A percentile compares a stretch with the other conserved stretches of the same genome.
Evolutionary conservation across 208 protist species (phyloP).

Genomic region (Trypanosoma boissoni): DNA sequence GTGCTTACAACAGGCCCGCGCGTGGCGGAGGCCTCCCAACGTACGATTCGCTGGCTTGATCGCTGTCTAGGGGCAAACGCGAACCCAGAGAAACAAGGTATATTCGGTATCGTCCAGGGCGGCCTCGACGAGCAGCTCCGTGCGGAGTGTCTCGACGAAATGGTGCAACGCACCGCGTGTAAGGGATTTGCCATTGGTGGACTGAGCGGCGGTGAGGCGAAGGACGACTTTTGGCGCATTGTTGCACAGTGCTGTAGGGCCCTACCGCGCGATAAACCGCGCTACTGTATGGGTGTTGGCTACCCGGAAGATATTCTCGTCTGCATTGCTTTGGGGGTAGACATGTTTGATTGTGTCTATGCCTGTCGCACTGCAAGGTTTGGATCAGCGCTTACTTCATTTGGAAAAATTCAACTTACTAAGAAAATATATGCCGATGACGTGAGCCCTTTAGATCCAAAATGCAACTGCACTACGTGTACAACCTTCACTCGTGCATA

Average conservation of each 20-base stretch:
- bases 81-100: conserved; percentile 91
- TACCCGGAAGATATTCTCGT: conserved; percentile 99
- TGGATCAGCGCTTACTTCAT: conserved; percentile 90
- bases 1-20: conserved; percentile 83
- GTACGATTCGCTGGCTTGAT: conserved; percentile 98
- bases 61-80: conserved; percentile 95
- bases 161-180: conserved; percentile 90
- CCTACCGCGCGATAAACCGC: conserved; percentile 91
- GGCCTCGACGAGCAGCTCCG: conserved; percentile 90
- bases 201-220: conserved; percentile 97
- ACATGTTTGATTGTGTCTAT: conserved; percentile 99
- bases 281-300: conserved; percentile 99
- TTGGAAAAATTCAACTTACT: conserved; percentile 80
- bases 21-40: conserved; percentile 95
- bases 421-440: conserved; percentile 71
- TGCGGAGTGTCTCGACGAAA: conserved; percentile 89
- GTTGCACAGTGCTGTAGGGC: conserved; percentile 91
- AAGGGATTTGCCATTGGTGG: conserved; percentile 99
- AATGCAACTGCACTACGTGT: conserved; percentile 93
- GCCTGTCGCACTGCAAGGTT: conserved; percentile 97
- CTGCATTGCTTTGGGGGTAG: conserved; percentile 97
- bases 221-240: conserved; percentile 96
- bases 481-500: conserved; percentile 93
- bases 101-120: conserved; percentile 99
- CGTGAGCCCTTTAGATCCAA: conserved; percentile 73